Evolutionary conservation across 2,329 filamentous ascomycete species (phyloP), one percentile per base, ranked within the genome.

Genomic region (Pseudogymnoascus sp.): DNA sequence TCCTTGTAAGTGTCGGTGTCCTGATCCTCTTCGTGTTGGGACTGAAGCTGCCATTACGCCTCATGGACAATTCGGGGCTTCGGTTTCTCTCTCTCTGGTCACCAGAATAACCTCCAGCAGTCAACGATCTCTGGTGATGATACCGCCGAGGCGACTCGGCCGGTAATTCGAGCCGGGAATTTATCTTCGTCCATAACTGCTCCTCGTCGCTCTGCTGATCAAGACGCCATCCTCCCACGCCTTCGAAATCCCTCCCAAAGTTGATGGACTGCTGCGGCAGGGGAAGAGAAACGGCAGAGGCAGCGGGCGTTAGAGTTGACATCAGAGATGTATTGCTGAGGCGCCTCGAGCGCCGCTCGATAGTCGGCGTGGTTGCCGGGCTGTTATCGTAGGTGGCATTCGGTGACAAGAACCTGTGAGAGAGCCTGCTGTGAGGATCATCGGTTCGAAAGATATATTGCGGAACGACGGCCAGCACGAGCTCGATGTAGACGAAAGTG

Each of bases 401-500:
- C 48, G 48, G 48, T 1, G 48, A 55, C 29, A 55, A 21, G 29
- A 55, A 55, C 9, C 29, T 55, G 9, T 61, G 13, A 7, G 69
- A 68, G 10, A 73, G 64, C 25, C 27, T 55, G 21, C 37, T 35
- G 13, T 55, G 21, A 5, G 60, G 60, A 7, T 35, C 48, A 33
- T 55, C 48, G 1, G n/a, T 55, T 5, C 15, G 10, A 18, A 69
- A 61, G 76, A 88, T 72, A 64, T 82, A 81, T 60, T 82, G 81
- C 5, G 81, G 80, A 1, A 87, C 69, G 3, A 87, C 75, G 6
- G 82, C 82, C 18, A 84, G 72, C 45, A 78, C 80, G 60, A 89
- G 77, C 68, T 88, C 85, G 64, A 87, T 73, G 69, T 88, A 88
- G 62, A 88, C 80, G 60, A 87, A 70, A 52, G 81, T 75, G 25